phyloP scores from a whole-genome alignment of 2,329 filamentous ascomycete genomes.

The Aspergillus niger region DNA sequence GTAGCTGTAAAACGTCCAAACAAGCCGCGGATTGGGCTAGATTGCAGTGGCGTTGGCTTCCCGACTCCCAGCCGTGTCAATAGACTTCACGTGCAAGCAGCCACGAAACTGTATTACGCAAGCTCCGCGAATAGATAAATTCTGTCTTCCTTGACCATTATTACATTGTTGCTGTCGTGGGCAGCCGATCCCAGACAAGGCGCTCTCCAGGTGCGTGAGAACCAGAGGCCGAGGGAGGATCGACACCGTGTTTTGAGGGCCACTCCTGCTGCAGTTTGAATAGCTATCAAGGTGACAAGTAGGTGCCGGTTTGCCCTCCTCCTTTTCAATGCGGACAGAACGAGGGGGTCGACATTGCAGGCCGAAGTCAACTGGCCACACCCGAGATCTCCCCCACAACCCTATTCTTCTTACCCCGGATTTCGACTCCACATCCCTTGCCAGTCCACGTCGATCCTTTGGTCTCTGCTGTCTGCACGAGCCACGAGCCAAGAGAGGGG shows the following conservation, averaged over 20 bases:
- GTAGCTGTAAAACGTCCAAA: no score
- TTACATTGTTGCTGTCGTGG: neutral
- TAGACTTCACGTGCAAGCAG: neutral
- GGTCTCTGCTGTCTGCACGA: neutral
- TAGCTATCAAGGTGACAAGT: neutral
- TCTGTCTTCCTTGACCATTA: neutral
- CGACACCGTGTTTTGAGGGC: neutral
- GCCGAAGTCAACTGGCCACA: neutral
- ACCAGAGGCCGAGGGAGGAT: neutral
- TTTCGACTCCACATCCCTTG: conserved; percentile 1
- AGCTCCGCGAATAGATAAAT: neutral
- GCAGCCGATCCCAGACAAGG: neutral
- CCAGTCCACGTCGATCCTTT: neutral
- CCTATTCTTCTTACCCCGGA: neutral
- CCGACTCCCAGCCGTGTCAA: neutral
- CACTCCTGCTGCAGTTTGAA: neutral
- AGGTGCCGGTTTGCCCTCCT: neutral
- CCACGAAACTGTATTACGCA: neutral
- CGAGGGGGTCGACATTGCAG: neutral
- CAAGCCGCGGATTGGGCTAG: neutral
- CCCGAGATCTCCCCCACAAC: conserved; percentile 1
- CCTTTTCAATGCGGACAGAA: neutral
- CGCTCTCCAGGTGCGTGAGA: neutral
- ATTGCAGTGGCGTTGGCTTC: neutral
- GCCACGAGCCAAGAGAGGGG: neutral